Evolutionary conservation across 2,329 filamentous ascomycete genomes (phyloP), one percentile per base, ranked within the genome.

Genomic region (Ceratocystis eucalypticola): DNA sequence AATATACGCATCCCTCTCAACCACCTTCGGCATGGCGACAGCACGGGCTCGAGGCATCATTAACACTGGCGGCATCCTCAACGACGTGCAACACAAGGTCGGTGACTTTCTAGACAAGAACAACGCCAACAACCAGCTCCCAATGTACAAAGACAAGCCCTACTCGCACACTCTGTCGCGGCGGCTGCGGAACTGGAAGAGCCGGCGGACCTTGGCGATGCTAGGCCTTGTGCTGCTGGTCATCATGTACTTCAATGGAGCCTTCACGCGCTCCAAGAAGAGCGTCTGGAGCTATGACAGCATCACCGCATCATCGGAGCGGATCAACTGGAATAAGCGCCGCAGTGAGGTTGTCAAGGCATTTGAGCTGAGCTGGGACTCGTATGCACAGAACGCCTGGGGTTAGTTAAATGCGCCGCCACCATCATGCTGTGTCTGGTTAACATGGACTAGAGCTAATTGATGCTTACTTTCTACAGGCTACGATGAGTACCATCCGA

Each of bases 81-180:
- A 77, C 68, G 80, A 77, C 61, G 79, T 90, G 48, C 79, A 87
- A 62, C 82, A 83, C 71, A 84, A 82, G 69, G 79, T 90, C 45
- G 82, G 82, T 63, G 80, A 80, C 67, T 81, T 91, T 68, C 86
- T 92, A 69, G 83, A 86, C 46, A 82, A 76, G 28, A 75, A 75
- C 69, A 72, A 77, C 44, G 28, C 12, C 69, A 72, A 77, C 75
- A 71, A 74, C 68, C 79, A 84, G 67, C 78, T 99, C 69, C 94
- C 94, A 59, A 92, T 97, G 88, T 99, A 99, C 79, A 99, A 99
- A 77, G 94, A 99, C 77, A 99, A 99, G 75, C 94, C 94, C n/a
- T 94, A 89, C 74, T 80, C 83, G 55, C 77, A 80, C 44, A 55
- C 61, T 20, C 37, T 66, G 61, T 84, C 83, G 68, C 80, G 82